A percentile compares a stretch with the other conserved stretches of the same genome.
phyloP scores from a whole-genome alignment of 371 early-diverging fungal species.

The Capniomyces stellatus region DNA sequence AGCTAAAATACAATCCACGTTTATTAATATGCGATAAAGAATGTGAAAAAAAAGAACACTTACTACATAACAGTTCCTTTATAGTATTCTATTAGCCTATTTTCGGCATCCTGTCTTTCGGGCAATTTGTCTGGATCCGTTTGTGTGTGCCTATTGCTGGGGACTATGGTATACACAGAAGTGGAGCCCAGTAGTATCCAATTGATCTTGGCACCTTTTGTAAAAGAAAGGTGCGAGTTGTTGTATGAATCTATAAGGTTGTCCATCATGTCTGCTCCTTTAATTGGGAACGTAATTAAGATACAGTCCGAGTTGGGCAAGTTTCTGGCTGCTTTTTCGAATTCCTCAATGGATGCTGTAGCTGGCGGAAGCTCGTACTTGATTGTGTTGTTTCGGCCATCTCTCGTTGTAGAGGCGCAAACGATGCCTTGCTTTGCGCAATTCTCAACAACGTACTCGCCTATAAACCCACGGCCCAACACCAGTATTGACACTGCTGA shows the following conservation, averaged over 20 bases:
- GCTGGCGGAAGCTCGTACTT: slow-evolving; percentile 20
- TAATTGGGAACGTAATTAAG: slow-evolving; percentile 34
- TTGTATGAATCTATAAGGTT: slow-evolving; percentile 18
- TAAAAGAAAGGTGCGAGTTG: slow-evolving; percentile 1
- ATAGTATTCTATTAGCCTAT: slow-evolving; percentile 5
- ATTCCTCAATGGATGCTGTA: neutral
- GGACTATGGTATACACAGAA: slow-evolving; percentile 18
- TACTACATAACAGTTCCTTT: slow-evolving; percentile 26
- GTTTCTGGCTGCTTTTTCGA: neutral
- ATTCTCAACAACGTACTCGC: slow-evolving; percentile 12
- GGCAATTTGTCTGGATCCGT: slow-evolving; percentile 10
- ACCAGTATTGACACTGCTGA: slow-evolving; percentile 10
- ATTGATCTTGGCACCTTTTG: slow-evolving; percentile 1
- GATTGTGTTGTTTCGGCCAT: slow-evolving; percentile 30
- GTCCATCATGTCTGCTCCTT: slow-evolving; percentile 10
- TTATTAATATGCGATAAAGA: neutral
- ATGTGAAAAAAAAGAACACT: neutral
- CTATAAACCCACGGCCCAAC: slow-evolving; percentile 21
- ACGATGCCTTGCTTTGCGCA: neutral
- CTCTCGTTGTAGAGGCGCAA: slow-evolving; percentile 13
- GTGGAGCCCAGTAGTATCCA: slow-evolving; percentile 35
- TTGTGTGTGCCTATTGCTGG: slow-evolving; percentile 14
- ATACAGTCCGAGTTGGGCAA: slow-evolving; percentile 24
- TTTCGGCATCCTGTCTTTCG: slow-evolving; percentile 13
- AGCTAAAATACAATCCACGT: neutral